Conservation (phyloP, 495 filamentous ascomycete genomes). For the Hamigera avellanea region DNA sequence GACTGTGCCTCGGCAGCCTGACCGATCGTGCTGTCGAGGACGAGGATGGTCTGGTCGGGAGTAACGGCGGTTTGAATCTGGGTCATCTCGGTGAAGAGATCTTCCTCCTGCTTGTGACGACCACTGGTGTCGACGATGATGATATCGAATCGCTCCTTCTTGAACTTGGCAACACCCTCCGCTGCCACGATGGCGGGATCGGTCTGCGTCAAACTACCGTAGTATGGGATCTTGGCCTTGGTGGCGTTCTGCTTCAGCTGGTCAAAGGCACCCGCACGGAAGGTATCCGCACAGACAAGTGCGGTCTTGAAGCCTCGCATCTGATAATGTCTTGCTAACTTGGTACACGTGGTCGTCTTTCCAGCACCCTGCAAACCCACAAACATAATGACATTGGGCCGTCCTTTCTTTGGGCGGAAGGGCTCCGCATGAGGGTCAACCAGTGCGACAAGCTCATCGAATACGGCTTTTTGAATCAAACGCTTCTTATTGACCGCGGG, state of each 20-base stretch:
- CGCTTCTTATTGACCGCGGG: slow-evolving; percentile 94
- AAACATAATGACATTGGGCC: slow-evolving; percentile 97
- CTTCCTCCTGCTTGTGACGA: slow-evolving; percentile 86
- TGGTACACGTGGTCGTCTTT: slow-evolving; percentile 98
- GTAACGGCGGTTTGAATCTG: slow-evolving; percentile 88
- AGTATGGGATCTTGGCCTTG: slow-evolving; percentile 98
- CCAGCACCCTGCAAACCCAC: slow-evolving; percentile 94
- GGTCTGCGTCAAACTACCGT: slow-evolving; percentile 87
- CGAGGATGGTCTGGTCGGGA: slow-evolving; percentile 97
- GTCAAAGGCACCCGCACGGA: slow-evolving; percentile 95
- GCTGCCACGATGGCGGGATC: slow-evolving; percentile 87
- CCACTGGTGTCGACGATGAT: slow-evolving; percentile 98
- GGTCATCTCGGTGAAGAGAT: slow-evolving; percentile 94
- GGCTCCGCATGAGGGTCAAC: slow-evolving; percentile 93
- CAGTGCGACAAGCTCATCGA: slow-evolving; percentile 89
- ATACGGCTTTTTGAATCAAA: slow-evolving; percentile 94
- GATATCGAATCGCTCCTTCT: slow-evolving; percentile 95
- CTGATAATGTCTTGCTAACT: slow-evolving; percentile 90
- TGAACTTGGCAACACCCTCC: slow-evolving; percentile 97
- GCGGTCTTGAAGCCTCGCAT: slow-evolving; percentile 88
- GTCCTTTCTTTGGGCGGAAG: slow-evolving; percentile 95
- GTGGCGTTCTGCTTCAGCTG: slow-evolving; percentile 98
- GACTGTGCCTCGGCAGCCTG: slow-evolving; percentile 92
- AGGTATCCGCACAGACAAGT: slow-evolving; percentile 95
- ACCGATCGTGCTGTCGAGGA: slow-evolving; percentile 90